Evolutionary conservation across 2,329 filamentous ascomycete genomes (phyloP).

Genomic region (Neonectria ditissima): DNA sequence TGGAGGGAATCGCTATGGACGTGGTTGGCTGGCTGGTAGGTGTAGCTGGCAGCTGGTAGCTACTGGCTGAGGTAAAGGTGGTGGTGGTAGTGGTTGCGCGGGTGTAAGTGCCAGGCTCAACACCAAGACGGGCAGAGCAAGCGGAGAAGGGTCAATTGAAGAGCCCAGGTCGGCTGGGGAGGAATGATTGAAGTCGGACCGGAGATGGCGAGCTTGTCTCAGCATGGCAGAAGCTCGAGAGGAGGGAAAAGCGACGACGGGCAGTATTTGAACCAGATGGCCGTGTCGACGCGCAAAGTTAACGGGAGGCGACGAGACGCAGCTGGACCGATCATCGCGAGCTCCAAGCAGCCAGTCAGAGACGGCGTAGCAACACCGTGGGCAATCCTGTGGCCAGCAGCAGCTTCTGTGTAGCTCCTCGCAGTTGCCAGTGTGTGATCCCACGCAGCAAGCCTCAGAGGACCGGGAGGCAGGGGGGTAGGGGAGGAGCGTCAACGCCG

Average conservation of each 20-base stretch:
- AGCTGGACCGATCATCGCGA: constrained; percentile 33
- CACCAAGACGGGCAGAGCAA: background rate
- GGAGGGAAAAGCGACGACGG: constrained; percentile 34
- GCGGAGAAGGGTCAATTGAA: background rate
- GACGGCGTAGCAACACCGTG: constrained; percentile 39
- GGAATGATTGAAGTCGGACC: constrained; percentile 15
- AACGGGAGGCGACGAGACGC: constrained; percentile 29
- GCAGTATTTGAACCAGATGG: constrained; percentile 44
- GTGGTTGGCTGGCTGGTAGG: background rate
- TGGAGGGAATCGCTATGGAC: background rate
- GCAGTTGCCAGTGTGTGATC: constrained; percentile 2
- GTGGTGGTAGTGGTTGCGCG: background rate
- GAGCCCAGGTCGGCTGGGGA: constrained; percentile 6
- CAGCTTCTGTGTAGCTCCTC: constrained; percentile 31
- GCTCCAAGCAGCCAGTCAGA: constrained; percentile 40
- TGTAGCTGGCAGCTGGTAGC: background rate
- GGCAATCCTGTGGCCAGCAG: constrained; percentile 45
- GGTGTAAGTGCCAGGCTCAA: constrained; percentile 13
- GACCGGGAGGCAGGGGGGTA: constrained; percentile 4
- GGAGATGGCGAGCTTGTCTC: constrained; percentile 14
- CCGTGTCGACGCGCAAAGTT: constrained; percentile 23
- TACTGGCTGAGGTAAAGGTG: background rate
- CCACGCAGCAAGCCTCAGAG: background rate
- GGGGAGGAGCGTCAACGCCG: constrained; percentile 28
- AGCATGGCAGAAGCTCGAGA: constrained; percentile 9